These are phyloP conservation scores for Boletus sp. DNA, from an alignment of 768 basidiomycete genomes.

Conservation along the genomic window DNA sequence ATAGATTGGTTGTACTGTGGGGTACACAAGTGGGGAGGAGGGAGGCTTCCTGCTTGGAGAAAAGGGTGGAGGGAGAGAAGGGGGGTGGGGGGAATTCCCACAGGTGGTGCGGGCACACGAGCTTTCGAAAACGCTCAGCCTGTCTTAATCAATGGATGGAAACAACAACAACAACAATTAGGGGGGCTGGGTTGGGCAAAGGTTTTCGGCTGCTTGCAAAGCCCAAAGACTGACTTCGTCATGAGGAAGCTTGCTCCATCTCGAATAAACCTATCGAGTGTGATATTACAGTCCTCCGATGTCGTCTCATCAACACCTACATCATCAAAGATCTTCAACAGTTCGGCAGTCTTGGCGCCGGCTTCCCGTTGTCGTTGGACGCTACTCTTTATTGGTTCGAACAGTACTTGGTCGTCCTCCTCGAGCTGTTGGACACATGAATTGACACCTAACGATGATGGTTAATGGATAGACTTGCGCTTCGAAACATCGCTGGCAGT, in stretches of 20 bases:
- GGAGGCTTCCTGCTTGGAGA: no score
- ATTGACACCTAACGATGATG: background rate
- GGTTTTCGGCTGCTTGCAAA: slow-evolving; percentile 38
- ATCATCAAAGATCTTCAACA: slow-evolving; percentile 54
- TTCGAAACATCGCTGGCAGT: slow-evolving; percentile 36
- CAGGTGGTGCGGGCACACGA: no score
- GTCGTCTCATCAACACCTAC: slow-evolving; percentile 34
- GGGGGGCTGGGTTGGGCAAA: slow-evolving; percentile 29
- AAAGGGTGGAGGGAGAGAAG: no score
- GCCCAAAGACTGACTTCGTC: slow-evolving; percentile 60
- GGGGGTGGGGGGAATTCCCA: no score
- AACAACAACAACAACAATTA: slow-evolving; percentile 1
- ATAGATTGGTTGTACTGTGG: no score
- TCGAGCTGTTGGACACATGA: slow-evolving; percentile 46
- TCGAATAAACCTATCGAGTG: slow-evolving; percentile 44
- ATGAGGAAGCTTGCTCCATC: slow-evolving; percentile 53
- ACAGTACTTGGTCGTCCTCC: slow-evolving; percentile 49
- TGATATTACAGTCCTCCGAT: slow-evolving; percentile 8
- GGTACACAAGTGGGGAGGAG: no score
- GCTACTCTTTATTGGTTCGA: slow-evolving; percentile 49
- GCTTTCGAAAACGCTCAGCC: no score
- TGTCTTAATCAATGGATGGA: background rate
- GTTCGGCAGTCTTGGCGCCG: slow-evolving; percentile 43
- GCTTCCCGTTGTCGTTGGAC: slow-evolving; percentile 43
- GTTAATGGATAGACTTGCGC: slow-evolving; percentile 25